Conservation (phyloP, 2,329 filamentous ascomycete species). For the Huntiella bhutanensis region DNA sequence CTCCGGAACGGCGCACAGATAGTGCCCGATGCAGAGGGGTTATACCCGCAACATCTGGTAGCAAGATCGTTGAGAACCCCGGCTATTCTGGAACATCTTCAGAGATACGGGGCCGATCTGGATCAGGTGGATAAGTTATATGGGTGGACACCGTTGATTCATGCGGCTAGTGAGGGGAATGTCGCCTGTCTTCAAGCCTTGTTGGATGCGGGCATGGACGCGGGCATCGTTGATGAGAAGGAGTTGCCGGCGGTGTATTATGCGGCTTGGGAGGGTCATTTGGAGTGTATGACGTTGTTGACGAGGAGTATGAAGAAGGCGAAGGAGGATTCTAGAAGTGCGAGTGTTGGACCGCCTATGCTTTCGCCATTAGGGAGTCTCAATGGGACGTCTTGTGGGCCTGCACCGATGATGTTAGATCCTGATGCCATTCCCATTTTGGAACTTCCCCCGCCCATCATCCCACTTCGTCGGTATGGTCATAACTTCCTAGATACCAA, state of each 20-base stretch:
- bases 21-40: slow-evolving; percentile 83
- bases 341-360: slow-evolving; percentile 20
- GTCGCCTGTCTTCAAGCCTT: slow-evolving; percentile 71
- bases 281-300: slow-evolving; percentile 84
- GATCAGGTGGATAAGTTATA: slow-evolving; percentile 91
- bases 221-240: slow-evolving; percentile 76
- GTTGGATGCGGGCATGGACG: slow-evolving; percentile 59
- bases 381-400: slow-evolving; percentile 29
- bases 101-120: slow-evolving; percentile 72
- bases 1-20: slow-evolving; percentile 64
- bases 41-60: slow-evolving; percentile 94
- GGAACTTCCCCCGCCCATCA: slow-evolving; percentile 85
- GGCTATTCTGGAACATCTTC: slow-evolving; percentile 58
- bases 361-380: slow-evolving; percentile 20
- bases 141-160: slow-evolving; percentile 90
- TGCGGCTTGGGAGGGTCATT: slow-evolving; percentile 90
- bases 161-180: slow-evolving; percentile 91
- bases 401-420: slow-evolving; percentile 49
- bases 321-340: background rate
- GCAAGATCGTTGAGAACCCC: slow-evolving; percentile 73
- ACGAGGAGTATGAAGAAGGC: slow-evolving; percentile 29
- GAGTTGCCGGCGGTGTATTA: slow-evolving; percentile 92
- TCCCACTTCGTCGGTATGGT: slow-evolving; percentile 81
- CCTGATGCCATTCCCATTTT: slow-evolving; percentile 80
- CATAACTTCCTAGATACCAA: slow-evolving; percentile 98